These are phyloP conservation scores for Talaromyces adpressus DNA, from an alignment of 495 filamentous ascomycete genomes.

Conservation along the genomic window DNA sequence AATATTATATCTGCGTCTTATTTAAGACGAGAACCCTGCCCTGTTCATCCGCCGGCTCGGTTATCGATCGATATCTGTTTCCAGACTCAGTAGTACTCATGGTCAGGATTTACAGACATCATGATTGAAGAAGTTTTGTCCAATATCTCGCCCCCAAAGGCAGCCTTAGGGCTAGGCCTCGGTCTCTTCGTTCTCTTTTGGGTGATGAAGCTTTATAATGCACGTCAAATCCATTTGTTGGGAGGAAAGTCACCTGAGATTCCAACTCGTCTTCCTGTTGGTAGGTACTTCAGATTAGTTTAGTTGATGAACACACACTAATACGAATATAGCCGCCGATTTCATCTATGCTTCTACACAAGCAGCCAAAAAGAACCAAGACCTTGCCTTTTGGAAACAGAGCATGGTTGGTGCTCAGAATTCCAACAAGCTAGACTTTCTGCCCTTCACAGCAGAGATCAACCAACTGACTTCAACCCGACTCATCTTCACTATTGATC, in stretches of 20 bases:
- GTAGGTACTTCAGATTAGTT: constrained; percentile 11
- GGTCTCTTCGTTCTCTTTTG: constrained; percentile 20
- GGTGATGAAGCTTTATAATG: constrained; percentile 24
- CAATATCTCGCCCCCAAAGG: constrained; percentile 20
- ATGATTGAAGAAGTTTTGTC: constrained; percentile 33
- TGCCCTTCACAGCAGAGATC: constrained; percentile 50
- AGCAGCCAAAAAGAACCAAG: constrained; percentile 42
- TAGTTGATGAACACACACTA: constrained; percentile 2
- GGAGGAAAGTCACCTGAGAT: constrained; percentile 23
- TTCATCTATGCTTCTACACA: constrained; percentile 45
- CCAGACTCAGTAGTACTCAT: neutral
- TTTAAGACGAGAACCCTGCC: neutral
- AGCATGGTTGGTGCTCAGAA: constrained; percentile 34
- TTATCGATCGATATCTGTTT: neutral
- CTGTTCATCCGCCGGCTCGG: neutral
- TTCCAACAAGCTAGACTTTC: neutral
- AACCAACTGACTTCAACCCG: constrained; percentile 46
- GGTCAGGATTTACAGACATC: constrained; percentile 2
- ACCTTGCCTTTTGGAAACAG: constrained; percentile 52
- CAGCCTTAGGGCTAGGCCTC: constrained; percentile 16
- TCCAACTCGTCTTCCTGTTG: constrained; percentile 24
- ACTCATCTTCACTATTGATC: constrained; percentile 58
- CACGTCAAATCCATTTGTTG: constrained; percentile 25
- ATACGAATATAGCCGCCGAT: constrained; percentile 47
- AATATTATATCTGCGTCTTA: neutral